phyloP scores from a whole-genome alignment of 2,329 filamentous ascomycete genomes.

The Botrytis fragariae region DNA sequence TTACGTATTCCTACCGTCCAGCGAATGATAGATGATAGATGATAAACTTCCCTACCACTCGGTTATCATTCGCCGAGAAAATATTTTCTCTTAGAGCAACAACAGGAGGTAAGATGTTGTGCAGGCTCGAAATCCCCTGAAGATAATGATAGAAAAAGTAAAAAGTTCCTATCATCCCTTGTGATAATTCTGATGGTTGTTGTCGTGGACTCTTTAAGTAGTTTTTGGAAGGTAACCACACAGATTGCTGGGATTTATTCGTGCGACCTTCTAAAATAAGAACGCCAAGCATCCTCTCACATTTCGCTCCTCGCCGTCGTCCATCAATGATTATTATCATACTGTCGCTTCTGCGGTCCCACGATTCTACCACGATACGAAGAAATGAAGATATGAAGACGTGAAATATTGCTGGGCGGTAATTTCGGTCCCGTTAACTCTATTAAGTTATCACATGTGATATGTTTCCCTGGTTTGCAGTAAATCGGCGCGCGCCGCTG shows the following conservation, averaged over 20 bases:
- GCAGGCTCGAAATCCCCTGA: background rate
- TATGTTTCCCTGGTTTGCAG: background rate
- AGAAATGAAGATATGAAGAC: background rate
- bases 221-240: constrained; percentile 11
- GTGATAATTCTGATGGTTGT: background rate
- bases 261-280: constrained; percentile 15
- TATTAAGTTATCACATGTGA: background rate
- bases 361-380: no score
- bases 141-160: background rate
- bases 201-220: background rate
- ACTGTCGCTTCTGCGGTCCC: background rate
- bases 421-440: background rate
- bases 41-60: background rate
- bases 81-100: background rate
- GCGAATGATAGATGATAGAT: background rate
- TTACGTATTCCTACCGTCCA: background rate
- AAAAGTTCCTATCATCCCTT: background rate
- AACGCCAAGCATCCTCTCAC: background rate
- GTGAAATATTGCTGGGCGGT: background rate
- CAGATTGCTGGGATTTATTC: background rate
- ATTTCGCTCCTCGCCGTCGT: constrained; percentile 15
- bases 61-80: background rate
- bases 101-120: constrained; percentile 1
- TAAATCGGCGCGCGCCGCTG: background rate
- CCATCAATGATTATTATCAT: background rate